phyloP scores from a whole-genome alignment of 2,329 filamentous ascomycete species.

The Dryadomyces sulphureus region DNA sequence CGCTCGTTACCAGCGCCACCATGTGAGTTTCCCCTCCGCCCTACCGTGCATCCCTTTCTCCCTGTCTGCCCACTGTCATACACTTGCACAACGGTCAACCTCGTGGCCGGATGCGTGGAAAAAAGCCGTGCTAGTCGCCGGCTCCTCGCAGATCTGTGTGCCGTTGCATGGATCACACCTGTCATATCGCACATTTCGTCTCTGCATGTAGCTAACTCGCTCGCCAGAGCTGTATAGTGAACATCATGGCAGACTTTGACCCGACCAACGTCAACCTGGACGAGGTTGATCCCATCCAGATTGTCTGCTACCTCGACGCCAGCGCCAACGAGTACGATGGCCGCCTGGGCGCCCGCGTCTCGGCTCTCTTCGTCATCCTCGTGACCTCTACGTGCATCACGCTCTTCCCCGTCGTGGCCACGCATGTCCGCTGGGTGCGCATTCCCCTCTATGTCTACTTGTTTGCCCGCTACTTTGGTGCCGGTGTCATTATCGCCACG shows the following conservation, averaged over 20 bases:
- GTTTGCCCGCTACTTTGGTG: slow-evolving; percentile 81
- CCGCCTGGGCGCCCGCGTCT: slow-evolving; percentile 49
- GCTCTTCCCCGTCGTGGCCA: slow-evolving; percentile 52
- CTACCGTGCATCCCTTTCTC: too few relatives aligned
- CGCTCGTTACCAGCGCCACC: too few relatives aligned
- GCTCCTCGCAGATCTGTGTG: too few relatives aligned
- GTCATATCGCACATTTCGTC: too few relatives aligned
- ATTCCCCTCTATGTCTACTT: slow-evolving; percentile 57
- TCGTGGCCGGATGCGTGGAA: too few relatives aligned
- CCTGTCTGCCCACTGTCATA: too few relatives aligned
- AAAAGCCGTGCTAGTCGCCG: too few relatives aligned
- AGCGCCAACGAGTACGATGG: slow-evolving; percentile 39
- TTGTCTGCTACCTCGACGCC: slow-evolving; percentile 34
- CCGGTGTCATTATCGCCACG: slow-evolving; percentile 84
- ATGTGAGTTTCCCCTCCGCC: too few relatives aligned
- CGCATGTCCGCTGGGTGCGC: slow-evolving; percentile 36
- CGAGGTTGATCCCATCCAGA: slow-evolving; percentile 22
- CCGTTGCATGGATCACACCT: too few relatives aligned
- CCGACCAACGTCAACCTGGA: slow-evolving; percentile 27
- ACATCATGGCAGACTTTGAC: slow-evolving; percentile 17
- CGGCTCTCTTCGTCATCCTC: slow-evolving; percentile 62
- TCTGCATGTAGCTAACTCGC: neutral
- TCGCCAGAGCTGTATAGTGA: too few relatives aligned
- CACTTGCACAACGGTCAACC: too few relatives aligned
- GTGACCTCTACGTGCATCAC: slow-evolving; percentile 45